These are phyloP conservation scores for Diplodia corticola DNA, from an alignment of 2,329 filamentous ascomycete genomes.

Conservation along the genomic window DNA sequence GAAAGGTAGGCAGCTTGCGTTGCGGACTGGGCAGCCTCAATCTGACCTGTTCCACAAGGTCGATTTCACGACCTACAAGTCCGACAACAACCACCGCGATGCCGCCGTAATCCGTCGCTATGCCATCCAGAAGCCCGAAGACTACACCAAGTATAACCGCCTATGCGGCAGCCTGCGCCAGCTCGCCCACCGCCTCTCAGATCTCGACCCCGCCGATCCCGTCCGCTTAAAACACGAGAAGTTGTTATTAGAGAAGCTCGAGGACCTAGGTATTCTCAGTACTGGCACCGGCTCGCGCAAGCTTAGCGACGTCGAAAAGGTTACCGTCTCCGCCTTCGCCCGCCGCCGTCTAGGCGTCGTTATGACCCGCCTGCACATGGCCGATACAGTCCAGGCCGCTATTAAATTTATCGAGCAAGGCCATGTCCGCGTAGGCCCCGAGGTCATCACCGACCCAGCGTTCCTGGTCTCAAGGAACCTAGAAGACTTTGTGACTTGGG, in stretches of 20 bases:
- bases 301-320: conserved; percentile 71
- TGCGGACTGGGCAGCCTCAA: conserved; percentile 49
- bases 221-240: conserved; percentile 82
- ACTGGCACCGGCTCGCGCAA: conserved; percentile 63
- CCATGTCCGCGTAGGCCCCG: conserved; percentile 86
- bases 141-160: conserved; percentile 64
- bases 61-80: conserved; percentile 93
- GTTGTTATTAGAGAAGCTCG: conserved; percentile 85
- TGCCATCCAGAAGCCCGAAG: conserved; percentile 84
- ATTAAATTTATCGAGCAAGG: conserved; percentile 91
- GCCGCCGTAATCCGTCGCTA: conserved; percentile 79
- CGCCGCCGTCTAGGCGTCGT: conserved; percentile 81
- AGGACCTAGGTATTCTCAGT: conserved; percentile 85
- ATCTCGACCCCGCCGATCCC: conserved; percentile 75
- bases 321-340: conserved; percentile 88
- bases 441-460: conserved; percentile 85
- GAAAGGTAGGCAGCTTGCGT: too few species aligned
- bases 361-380: conserved; percentile 89
- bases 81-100: conserved; percentile 83
- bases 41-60: conserved; percentile 72
- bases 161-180: conserved; percentile 70
- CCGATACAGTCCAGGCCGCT: conserved; percentile 77
- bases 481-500: conserved; percentile 97
- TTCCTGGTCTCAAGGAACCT: conserved; percentile 82
- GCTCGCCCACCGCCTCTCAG: conserved; percentile 82